Conservation (phyloP, 345 rosid genomes). For the Eucalyptus curtisii region DNA sequence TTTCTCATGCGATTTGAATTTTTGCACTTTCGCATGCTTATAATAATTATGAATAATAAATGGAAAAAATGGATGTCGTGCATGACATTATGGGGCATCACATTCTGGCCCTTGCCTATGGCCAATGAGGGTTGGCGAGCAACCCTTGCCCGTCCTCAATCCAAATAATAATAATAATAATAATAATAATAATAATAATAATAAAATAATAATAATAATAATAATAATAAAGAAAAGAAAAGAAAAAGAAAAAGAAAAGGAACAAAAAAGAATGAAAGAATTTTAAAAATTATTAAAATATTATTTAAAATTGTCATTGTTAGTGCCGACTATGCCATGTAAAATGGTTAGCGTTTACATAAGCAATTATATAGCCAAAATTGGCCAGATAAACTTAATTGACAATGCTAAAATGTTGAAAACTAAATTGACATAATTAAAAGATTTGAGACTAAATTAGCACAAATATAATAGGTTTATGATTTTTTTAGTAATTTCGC, state of each 20-base stretch:
- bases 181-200: too few species aligned
- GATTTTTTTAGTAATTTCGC: too few species aligned
- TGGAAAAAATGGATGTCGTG: neutral
- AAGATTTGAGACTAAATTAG: too few species aligned
- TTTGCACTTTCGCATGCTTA: neutral
- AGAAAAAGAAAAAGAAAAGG: too few species aligned
- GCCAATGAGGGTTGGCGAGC: too few species aligned
- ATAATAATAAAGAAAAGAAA: too few species aligned
- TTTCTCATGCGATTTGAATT: neutral
- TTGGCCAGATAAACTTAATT: neutral
- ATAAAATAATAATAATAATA: too few species aligned
- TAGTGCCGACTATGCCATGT: fast-evolving
- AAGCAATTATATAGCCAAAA: neutral
- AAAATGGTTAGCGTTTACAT: neutral
- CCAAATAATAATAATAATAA: neutral
- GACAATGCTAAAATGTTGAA: neutral
- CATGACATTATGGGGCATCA: neutral
- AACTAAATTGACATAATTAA: too few species aligned
- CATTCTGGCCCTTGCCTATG: too few species aligned
- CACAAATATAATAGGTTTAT: neutral
- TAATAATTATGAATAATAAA: neutral
- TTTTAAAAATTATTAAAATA: too few species aligned
- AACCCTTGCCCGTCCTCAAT: neutral
- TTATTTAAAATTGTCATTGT: too few species aligned
- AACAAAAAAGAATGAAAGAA: too few species aligned